A percentile compares a stretch with the other conserved stretches of the same genome.
These are phyloP conservation scores for Populus hybrid DNA, from an alignment of 441 rosid genomes.

Conservation along the genomic window DNA sequence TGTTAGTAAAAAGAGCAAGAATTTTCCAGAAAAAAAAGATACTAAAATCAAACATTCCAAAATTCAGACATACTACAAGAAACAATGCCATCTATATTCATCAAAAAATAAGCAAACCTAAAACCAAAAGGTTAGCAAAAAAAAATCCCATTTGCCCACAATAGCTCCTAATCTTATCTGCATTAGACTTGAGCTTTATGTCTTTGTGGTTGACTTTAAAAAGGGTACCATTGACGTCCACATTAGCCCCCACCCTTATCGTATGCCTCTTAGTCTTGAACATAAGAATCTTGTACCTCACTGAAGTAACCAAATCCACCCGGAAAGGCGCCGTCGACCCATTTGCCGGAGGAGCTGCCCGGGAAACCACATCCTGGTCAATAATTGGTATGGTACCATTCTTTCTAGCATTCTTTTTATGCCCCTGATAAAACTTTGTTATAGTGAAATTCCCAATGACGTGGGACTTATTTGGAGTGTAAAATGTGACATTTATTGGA, in stretches of 20 bases:
- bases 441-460: constrained; percentile 27
- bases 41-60: background rate
- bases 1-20: background rate
- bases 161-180: constrained; percentile 14
- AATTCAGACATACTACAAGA: background rate
- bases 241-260: constrained; percentile 45
- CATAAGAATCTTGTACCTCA: constrained; percentile 58
- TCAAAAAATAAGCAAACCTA: constrained; percentile 23
- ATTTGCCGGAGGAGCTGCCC: constrained; percentile 27
- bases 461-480: constrained; percentile 11
- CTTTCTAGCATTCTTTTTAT: constrained; percentile 61
- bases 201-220: constrained; percentile 20
- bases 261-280: constrained; percentile 55
- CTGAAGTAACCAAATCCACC: constrained; percentile 64
- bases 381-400: constrained; percentile 6
- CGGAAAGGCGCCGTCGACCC: constrained; percentile 36
- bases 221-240: constrained; percentile 45
- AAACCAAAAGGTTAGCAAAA: constrained; percentile 24
- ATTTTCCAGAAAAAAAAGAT: background rate
- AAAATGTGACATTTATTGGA: constrained; percentile 43
- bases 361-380: constrained; percentile 26
- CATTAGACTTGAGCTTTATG: constrained; percentile 49
- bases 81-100: background rate
- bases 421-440: constrained; percentile 59
- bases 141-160: constrained; percentile 22